Evolutionary conservation across 352 stramenopile genomes (phyloP).

Genomic region (Pythium guiyangense): DNA sequence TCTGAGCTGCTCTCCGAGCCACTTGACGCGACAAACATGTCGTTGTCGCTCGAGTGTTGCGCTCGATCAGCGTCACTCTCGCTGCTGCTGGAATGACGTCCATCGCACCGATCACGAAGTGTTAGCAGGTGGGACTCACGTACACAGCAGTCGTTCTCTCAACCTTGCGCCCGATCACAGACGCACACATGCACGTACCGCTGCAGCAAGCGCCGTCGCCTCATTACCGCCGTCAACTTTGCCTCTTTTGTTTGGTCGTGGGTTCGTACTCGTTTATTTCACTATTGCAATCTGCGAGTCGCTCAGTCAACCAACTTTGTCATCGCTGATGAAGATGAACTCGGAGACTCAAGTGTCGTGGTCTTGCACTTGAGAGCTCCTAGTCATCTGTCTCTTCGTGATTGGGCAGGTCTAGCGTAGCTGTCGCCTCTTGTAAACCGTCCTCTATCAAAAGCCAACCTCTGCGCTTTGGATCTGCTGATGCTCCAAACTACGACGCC

Average conservation of each 20-base stretch:
- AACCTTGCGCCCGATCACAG: too few relatives aligned
- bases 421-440: too few relatives aligned
- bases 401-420: too few relatives aligned
- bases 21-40: slow-evolving; percentile 8
- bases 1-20: slow-evolving; percentile 2
- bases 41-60: not conserved
- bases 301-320: too few relatives aligned
- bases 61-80: not conserved
- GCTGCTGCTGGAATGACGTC: not conserved
- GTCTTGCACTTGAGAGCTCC: too few relatives aligned
- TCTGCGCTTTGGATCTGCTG: too few relatives aligned
- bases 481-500: slow-evolving; percentile 8
- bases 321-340: too few relatives aligned
- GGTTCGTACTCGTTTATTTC: not conserved
- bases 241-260: not conserved
- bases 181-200: not conserved
- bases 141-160: not conserved
- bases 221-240: not conserved
- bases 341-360: too few relatives aligned
- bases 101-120: not conserved
- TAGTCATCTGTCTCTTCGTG: too few relatives aligned
- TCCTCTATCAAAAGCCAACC: too few relatives aligned
- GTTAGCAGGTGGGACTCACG: not conserved
- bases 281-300: not conserved
- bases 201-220: slow-evolving; percentile 7